Evolutionary conservation across 2,329 filamentous ascomycete species (phyloP).

Genomic region (Verticillium alfalfae): DNA sequence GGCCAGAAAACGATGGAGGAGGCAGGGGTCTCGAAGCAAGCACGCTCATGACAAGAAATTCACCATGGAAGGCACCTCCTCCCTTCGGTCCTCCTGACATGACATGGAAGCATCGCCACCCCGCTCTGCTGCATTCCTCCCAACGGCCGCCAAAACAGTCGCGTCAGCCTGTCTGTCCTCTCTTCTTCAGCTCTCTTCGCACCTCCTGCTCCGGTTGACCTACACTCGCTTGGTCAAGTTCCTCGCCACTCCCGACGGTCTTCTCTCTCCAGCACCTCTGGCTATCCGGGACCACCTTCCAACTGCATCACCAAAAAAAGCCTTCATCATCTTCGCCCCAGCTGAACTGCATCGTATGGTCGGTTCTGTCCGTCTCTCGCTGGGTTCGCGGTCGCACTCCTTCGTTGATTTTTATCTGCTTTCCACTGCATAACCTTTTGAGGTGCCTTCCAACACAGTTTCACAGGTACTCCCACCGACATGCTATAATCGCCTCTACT

Average conservation of each 20-base stretch:
- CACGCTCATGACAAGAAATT: background rate
- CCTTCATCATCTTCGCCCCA: background rate
- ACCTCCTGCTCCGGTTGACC: background rate
- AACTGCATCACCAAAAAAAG: background rate
- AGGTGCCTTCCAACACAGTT: background rate
- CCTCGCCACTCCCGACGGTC: background rate
- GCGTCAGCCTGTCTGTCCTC: background rate
- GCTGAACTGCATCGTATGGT: background rate
- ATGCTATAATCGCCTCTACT: background rate
- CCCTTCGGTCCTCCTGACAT: background rate
- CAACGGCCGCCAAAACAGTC: background rate
- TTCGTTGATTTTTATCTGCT: background rate
- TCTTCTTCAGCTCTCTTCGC: background rate
- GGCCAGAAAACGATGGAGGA: background rate
- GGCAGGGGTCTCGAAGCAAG: background rate
- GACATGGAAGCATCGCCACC: background rate
- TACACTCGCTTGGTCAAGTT: background rate
- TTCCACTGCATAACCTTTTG: background rate
- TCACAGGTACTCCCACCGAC: background rate
- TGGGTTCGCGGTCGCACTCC: background rate
- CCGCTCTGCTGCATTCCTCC: background rate
- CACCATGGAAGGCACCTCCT: background rate
- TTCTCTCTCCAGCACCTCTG: background rate
- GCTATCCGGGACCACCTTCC: background rate
- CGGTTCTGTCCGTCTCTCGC: background rate